phyloP scores from a whole-genome alignment of 495 filamentous ascomycete species.

The Penicillium mononematosum region DNA sequence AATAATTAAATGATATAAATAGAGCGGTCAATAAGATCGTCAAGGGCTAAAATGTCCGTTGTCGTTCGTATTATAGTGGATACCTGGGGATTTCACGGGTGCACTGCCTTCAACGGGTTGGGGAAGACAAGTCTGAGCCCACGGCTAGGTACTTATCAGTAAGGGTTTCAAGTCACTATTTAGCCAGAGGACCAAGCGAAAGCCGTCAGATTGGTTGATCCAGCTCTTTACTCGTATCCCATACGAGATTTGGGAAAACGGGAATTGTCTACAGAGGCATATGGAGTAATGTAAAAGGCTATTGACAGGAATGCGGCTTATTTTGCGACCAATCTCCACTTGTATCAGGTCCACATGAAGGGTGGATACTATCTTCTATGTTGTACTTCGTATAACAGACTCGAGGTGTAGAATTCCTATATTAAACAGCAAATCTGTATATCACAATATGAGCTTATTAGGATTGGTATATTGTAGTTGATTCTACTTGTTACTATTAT shows the following conservation, averaged over 20 bases:
- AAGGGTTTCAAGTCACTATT: background rate
- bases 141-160: background rate
- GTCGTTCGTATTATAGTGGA: background rate
- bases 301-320: background rate
- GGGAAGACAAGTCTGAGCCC: background rate
- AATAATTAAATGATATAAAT: background rate
- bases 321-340: background rate
- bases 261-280: too few relatives aligned
- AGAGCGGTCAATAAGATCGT: background rate
- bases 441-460: background rate
- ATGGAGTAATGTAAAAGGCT: background rate
- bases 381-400: background rate
- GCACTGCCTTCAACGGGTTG: background rate
- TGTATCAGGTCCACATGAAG: background rate
- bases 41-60: background rate
- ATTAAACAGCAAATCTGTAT: background rate
- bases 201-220: too few relatives aligned
- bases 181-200: too few relatives aligned
- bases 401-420: too few relatives aligned
- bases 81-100: background rate
- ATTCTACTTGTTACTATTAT: too few relatives aligned
- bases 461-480: too few relatives aligned
- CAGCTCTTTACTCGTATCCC: too few relatives aligned
- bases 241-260: too few relatives aligned
- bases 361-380: background rate